Conservation (phyloP, 176 grass and related monocot genomes). For the Carex pumila region DNA sequence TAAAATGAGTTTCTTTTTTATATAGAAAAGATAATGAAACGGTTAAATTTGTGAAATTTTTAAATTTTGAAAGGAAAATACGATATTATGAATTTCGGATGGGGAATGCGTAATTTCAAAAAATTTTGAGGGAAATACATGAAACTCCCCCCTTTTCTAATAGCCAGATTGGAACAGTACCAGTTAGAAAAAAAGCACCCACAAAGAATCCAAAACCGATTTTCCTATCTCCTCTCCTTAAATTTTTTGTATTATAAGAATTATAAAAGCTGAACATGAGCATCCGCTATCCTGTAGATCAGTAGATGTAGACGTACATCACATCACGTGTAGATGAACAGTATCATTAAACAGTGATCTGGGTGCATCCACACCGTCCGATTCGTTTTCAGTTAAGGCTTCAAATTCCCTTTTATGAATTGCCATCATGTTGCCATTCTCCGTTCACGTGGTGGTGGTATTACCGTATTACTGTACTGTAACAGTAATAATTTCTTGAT, state of each 20-base stretch:
- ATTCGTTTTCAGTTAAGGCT: background rate
- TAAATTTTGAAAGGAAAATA: no score
- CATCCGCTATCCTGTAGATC: background rate
- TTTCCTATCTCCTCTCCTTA: background rate
- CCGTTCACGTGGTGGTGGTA: background rate
- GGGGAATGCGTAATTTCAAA: no score
- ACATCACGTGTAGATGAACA: background rate
- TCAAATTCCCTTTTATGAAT: background rate
- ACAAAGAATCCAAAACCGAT: background rate
- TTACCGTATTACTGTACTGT: background rate
- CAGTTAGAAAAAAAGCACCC: background rate
- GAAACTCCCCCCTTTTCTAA: background rate
- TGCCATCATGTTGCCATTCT: conserved; percentile 1
- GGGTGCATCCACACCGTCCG: background rate
- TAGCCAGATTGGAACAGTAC: no score
- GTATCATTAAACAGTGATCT: background rate
- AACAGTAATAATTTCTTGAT: background rate
- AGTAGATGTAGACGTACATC: no score
- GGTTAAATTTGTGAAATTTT: no score
- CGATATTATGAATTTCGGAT: no score
- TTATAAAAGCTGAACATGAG: background rate
- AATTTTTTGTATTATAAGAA: background rate
- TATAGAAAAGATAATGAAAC: no score
- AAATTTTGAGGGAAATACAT: no score
- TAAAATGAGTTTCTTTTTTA: no score